phyloP scores from a whole-genome alignment of 768 basidiomycete species.

The Lactifluus rugatus region DNA sequence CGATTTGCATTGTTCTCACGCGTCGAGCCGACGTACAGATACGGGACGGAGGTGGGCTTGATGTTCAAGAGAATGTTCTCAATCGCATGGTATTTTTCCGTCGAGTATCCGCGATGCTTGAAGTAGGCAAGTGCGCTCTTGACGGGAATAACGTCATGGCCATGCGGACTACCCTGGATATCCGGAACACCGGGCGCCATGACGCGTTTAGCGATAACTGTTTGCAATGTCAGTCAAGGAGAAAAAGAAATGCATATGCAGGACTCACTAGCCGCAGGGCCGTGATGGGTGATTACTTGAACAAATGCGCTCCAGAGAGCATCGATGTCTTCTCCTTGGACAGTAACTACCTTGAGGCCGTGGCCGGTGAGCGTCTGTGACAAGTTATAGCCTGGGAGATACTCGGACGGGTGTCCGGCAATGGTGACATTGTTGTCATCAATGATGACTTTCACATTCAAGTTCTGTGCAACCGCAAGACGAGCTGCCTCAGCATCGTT shows the following conservation, averaged over 20 bases:
- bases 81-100: slow-evolving; percentile 28
- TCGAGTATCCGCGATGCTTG: slow-evolving; percentile 45
- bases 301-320: slow-evolving; percentile 61
- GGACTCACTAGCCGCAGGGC: slow-evolving; percentile 63
- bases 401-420: slow-evolving; percentile 82
- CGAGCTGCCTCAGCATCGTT: slow-evolving; percentile 87
- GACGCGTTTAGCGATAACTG: slow-evolving; percentile 56
- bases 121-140: slow-evolving; percentile 74
- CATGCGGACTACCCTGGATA: slow-evolving; percentile 71
- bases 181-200: slow-evolving; percentile 42
- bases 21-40: slow-evolving; percentile 59
- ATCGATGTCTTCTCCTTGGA: slow-evolving; percentile 73
- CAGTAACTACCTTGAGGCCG: slow-evolving; percentile 65
- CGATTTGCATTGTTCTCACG: slow-evolving; percentile 75
- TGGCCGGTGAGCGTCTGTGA: slow-evolving; percentile 69
- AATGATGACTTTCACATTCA: slow-evolving; percentile 80
- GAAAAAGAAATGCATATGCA: background rate
- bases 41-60: slow-evolving; percentile 46
- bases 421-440: slow-evolving; percentile 92
- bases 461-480: slow-evolving; percentile 69
- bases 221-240: background rate
- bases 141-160: slow-evolving; percentile 80
- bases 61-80: slow-evolving; percentile 51
- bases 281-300: slow-evolving; percentile 46
- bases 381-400: slow-evolving; percentile 70